Evolutionary conservation across 2,329 filamentous ascomycete species (phyloP).

Genomic region (Arthrobotrys musiformis): DNA sequence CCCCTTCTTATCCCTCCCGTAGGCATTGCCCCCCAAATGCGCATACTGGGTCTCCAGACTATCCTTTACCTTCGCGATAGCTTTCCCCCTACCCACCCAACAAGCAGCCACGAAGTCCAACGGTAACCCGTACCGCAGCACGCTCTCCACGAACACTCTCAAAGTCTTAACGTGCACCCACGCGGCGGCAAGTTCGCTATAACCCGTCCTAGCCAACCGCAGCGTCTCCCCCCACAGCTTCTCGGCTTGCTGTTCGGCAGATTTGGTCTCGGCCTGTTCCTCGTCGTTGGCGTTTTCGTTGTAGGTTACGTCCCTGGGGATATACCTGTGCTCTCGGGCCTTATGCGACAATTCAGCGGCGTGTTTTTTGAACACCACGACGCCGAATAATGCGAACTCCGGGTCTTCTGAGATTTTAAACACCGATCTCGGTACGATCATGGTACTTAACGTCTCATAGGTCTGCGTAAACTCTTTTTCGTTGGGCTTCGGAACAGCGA

Average conservation of each 20-base stretch:
- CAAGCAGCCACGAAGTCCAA: slow-evolving; percentile 83
- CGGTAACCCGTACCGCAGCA: slow-evolving; percentile 93
- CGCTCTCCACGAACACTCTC: slow-evolving; percentile 95
- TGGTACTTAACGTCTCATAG: slow-evolving; percentile 87
- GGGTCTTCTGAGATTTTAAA: slow-evolving; percentile 82
- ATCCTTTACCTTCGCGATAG: slow-evolving; percentile 76
- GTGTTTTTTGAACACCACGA: slow-evolving; percentile 93
- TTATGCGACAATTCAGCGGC: slow-evolving; percentile 89
- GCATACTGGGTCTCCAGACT: slow-evolving; percentile 85
- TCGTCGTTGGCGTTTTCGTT: slow-evolving; percentile 89
- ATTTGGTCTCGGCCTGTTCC: slow-evolving; percentile 86
- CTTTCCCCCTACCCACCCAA: slow-evolving; percentile 72
- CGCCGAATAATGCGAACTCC: slow-evolving; percentile 87
- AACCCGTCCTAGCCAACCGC: slow-evolving; percentile 86
- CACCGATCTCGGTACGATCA: slow-evolving; percentile 93
- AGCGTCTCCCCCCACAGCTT: slow-evolving; percentile 94
- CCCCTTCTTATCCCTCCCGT: slow-evolving; percentile 92
- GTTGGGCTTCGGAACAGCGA: slow-evolving; percentile 82
- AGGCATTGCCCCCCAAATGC: slow-evolving; percentile 93
- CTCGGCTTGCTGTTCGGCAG: slow-evolving; percentile 82
- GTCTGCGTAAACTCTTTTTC: slow-evolving; percentile 88
- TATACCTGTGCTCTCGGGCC: slow-evolving; percentile 92
- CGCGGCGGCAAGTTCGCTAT: slow-evolving; percentile 94
- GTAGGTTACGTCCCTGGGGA: slow-evolving; percentile 92
- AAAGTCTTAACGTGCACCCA: slow-evolving; percentile 93